Base-by-base conservation (phyloP, 257 asterid genomes). In the Nicotiana attenuata region DNA sequence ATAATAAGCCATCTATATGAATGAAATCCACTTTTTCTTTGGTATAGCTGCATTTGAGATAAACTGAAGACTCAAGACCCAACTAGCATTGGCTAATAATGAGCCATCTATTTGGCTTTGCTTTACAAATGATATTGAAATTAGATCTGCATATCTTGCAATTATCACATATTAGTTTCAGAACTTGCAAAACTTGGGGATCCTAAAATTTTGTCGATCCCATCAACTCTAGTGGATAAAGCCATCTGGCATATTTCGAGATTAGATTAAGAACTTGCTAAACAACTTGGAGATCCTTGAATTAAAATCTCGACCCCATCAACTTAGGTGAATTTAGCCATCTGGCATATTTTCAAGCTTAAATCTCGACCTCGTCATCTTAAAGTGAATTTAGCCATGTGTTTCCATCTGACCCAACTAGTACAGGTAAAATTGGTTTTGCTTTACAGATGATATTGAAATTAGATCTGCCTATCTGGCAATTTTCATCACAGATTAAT, bases 61-160 rank as follows among this genome's bases (percentile, higher is more conserved):
- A 75, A 75, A 75, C 52, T 75, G 24, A 50, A 75, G 61, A 75
- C 45, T 26, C 80, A 75, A 75, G 79, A 75, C 80, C 45, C 35
- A 75, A 50, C 24, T 47, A 50, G 63, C 28, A 24, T 4, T 47
- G 79, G 15, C 17, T 15, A 41, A 41, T 9, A 41, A 41, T 41
- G 9, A 41, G 13, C 50, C 50, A 41, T 41, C 50, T 73, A 47
- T 73, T 73, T 71, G 78, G 56, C 60, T 52, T 71, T 29, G 15
- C 5, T 71, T 71, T 45, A 68, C n/a, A 68, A 10, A 68, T 68
- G 11, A 45, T 45, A 14, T 3, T 71, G 78, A 71, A 45, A 38
- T n/a, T 59, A 59, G 66, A 61, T n/a, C 60, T 55, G 16, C 31
- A 1, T 61, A 61, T 22, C 29, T 61, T 3, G 19, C 19, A 11